Percentiles rank a stretch among this genome's conserved stretches.
These are phyloP conservation scores for Heliamphora exappendiculata DNA, from an alignment of 148 eudicot species.

Conservation along the genomic window DNA sequence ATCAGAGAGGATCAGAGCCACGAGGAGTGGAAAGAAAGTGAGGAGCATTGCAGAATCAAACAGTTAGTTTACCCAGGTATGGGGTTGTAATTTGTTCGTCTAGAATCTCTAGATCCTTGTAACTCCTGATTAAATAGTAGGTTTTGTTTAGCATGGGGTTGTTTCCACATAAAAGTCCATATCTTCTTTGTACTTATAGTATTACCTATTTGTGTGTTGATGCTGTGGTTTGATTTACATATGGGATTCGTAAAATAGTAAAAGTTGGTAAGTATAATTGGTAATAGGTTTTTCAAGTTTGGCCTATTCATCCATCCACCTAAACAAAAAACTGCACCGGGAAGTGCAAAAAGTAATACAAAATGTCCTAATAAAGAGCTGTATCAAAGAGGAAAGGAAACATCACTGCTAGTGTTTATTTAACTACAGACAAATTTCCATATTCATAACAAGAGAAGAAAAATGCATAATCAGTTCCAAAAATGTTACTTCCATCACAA, in stretches of 20 bases:
- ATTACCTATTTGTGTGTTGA: not conserved
- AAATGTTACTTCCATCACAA: not conserved
- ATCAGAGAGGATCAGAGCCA: not conserved
- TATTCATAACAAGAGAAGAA: not conserved
- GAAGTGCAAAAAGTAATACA: not conserved
- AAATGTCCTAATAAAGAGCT: not conserved
- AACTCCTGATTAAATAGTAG: not conserved
- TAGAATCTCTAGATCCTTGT: not conserved
- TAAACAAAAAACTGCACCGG: not conserved
- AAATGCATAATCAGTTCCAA: conserved; percentile 6
- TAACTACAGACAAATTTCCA: not conserved
- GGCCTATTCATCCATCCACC: no score
- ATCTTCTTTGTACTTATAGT: not conserved
- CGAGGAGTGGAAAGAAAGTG: not conserved
- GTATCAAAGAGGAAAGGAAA: not conserved
- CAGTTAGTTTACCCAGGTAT: not conserved
- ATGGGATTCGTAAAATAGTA: not conserved
- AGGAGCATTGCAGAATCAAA: not conserved
- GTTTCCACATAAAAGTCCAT: not conserved
- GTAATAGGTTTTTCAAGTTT: not conserved
- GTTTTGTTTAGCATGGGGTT: not conserved
- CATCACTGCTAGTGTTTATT: not conserved
- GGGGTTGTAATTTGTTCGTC: not conserved
- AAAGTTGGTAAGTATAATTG: not conserved
- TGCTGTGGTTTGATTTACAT: not conserved